Evolutionary conservation across 2,329 filamentous ascomycete genomes (phyloP), one percentile per base, ranked within the genome.

Genomic region (Calonectria ilicicola): DNA sequence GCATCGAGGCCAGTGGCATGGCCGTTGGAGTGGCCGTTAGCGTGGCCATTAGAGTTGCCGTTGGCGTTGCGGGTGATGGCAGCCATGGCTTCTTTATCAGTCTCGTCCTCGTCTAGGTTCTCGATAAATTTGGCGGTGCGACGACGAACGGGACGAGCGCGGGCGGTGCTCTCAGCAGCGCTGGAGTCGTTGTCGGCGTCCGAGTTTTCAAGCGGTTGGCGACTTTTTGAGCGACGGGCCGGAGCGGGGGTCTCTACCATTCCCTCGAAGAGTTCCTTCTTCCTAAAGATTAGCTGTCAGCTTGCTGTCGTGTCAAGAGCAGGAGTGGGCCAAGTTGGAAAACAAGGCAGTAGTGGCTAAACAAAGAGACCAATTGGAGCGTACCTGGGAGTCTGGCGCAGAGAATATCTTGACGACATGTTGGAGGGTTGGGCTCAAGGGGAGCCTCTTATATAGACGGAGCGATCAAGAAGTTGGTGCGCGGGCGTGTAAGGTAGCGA

Each of bases 231-330:
- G 51, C 87, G 88, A 49, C 83, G 82, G 42, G 72, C 72, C 64
- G 73, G 47, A 64, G 69, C 77, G 29, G 89, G 89, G 10, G 89
- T 91, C 81, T 91, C 89, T 72, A 91, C 83, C 89, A 91, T 90
- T 77, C 90, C 90, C 42, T 90, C 86, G 77, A 90, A 91, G 70
- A 90, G 87, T 80, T 91, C 89, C 83, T 90, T 91, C 83, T 91
- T 91, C 76, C 90, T 91, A 46, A 2, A 68, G n/a, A 26, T 60
- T 40, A 29, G 12, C 35, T 49, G 68, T 75, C 53, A 67, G 70
- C 76, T 46, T 66, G 63, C 44, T 65, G 29, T 53, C 23, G 42
- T 17, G 26, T 21, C 47, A 12, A 46, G 19, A 40, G 14, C 21
- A 23, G 44, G 17, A n/a, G 60, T 15, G 38, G 35, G 29, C 8